Base-by-base conservation (phyloP, 2,329 filamentous ascomycete genomes). In the Lithohypha guttulata region DNA sequence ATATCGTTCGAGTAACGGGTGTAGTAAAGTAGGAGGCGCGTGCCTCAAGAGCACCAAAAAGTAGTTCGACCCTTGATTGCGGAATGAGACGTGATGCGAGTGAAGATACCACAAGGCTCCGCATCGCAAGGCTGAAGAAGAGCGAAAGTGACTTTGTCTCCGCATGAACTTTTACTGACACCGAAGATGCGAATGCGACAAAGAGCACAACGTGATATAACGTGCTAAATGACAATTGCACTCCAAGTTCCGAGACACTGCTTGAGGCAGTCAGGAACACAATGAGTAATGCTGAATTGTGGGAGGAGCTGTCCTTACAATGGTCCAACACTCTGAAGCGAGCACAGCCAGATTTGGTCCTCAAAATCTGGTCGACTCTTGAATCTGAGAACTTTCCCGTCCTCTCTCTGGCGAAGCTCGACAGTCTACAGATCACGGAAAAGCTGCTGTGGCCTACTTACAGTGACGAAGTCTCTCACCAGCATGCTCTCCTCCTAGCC, bases 391-490 rank as follows among this genome's bases (percentile, higher is more conserved):
- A 75, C 40, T 96, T 95, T 56, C 69, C 75, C 22, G 77, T 81
- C 58, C 81, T 77, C 57, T 81, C 81, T 4, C 70, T 98, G 15
- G 66, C 93, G 48, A 73, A 84, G 18, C 70, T 98, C 40, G 91
- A 98, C 62, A 89, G 86, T 51, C 63, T 96, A 52, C 91, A 95
- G 64, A 77, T 87, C 28, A 64, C 98, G 43, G 91, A 98, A 60
- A 82, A 73, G 79, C 96, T 93, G 57, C 71, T 98, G 19, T 98
- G 91, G 91, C 91, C 91, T 31, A 84, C 82, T 36, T 98, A 93
- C 58, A 78, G 74, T 9, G 84, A 93, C 48, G 79, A 91, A 53
- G 77, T 85, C 3, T 93, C 89, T 21, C 93, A 98, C 59, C 80
- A 86, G 54, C 89, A 98, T 59, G 81, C 95, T 39, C 68, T 96